Evolutionary conservation across 495 filamentous ascomycete genomes (phyloP), one percentile per base, ranked within the genome.

Genomic region (Oleoguttula mirabilis): DNA sequence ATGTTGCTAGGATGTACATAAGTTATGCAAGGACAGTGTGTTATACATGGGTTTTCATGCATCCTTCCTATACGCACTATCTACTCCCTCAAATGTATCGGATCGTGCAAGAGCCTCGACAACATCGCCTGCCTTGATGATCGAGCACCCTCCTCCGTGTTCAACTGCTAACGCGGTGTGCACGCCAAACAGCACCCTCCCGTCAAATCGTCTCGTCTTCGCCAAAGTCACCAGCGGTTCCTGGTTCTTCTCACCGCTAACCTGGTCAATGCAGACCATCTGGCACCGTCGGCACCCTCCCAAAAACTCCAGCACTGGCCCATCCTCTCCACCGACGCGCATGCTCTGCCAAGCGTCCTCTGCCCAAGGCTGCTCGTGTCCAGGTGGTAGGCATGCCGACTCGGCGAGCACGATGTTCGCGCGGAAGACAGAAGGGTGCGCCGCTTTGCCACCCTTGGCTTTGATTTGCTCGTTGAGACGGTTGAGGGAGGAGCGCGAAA

Each of bases 181-280:
- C 41, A 77, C 70, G 10, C 88, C 88, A 64, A 96, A 96, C 36
- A 79, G 77, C 10, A 94, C 76, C 61, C 82, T 85, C 0, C 86
- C 84, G 23, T 80, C 76, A 22, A 83, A 72, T 46, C 84, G 72
- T 46, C 88, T 69, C 1, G 84, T 94, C 61, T 90, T 93, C 0
- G 79, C 77, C 21, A 98, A 63, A 1, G 87, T 94, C 1, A 83
- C 73, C 58, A 90, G 92, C 0, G 90, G 90, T 57, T 95, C 88
- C 46, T 84, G 74, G 30, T 77, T 72, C 59, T 76, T 81, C 34
- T 75, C 69, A 0, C 77, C 88, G 4, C 82, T 92, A 14, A 77
- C 62, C 54, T 94, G 90, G 48, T 98, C 77, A 32, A 95, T 73
- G 56, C 88, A 95, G 10, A 98, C 80, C 84, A 98, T 94, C 52